phyloP scores from a whole-genome alignment of 1,284 basidiomycete species.

The Cryptococcus neoformans region DNA sequence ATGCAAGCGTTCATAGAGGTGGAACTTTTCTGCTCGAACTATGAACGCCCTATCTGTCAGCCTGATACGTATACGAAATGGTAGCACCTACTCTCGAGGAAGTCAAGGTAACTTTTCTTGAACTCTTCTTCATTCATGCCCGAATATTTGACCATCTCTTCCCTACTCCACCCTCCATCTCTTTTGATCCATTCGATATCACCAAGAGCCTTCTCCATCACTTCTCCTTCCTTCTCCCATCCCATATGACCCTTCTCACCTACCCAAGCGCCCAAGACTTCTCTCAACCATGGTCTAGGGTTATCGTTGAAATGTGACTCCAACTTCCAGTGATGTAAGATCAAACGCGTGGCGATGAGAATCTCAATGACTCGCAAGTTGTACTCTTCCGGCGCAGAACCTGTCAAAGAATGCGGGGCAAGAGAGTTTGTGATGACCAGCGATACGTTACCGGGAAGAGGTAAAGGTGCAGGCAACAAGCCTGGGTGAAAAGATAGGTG shows the following conservation, averaged over 20 bases:
- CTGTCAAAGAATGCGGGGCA: conserved; percentile 75
- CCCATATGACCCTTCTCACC: conserved; percentile 19
- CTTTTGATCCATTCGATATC: conserved; percentile 54
- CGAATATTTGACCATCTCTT: conserved; percentile 67
- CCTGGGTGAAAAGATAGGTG: conserved; percentile 77
- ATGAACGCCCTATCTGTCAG: background rate
- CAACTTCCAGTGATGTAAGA: conserved; percentile 60
- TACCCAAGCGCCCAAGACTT: conserved; percentile 56
- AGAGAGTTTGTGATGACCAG: conserved; percentile 82
- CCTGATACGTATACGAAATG: background rate
- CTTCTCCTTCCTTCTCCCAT: conserved; percentile 9
- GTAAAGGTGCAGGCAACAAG: conserved; percentile 61
- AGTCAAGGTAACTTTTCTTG: conserved; percentile 64
- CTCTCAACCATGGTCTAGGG: conserved; percentile 29
- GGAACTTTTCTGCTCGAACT: conserved; percentile 75
- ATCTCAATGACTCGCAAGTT: conserved; percentile 86
- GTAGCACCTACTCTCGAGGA: conserved; percentile 63
- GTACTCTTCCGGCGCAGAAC: conserved; percentile 71
- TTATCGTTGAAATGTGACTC: background rate
- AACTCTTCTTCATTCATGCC: conserved; percentile 61
- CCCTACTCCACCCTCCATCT: conserved; percentile 48
- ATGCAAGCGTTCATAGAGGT: conserved; percentile 71
- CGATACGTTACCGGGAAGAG: conserved; percentile 44
- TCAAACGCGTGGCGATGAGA: conserved; percentile 68
- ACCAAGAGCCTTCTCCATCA: conserved; percentile 54